These are phyloP conservation scores for Phyllosticta citribraziliensis DNA, from an alignment of 2,329 filamentous ascomycete genomes.

Conservation along the genomic window DNA sequence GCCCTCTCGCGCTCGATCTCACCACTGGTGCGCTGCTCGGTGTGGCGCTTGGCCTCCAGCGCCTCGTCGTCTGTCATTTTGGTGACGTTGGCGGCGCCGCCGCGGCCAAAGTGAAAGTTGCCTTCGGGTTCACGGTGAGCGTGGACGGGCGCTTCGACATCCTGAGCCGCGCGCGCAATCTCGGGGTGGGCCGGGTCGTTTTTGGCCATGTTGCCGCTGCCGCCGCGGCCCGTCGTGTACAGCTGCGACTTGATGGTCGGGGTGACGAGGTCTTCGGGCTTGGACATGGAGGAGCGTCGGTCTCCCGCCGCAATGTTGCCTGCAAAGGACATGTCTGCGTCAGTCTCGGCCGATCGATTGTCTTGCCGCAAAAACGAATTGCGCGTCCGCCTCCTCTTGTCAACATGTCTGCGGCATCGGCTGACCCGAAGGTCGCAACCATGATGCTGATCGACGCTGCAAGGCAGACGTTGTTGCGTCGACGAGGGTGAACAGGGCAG, in stretches of 20 bases:
- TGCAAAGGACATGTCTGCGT: conserved; percentile 11
- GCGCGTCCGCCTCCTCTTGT: background rate
- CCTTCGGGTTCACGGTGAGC: conserved; percentile 43
- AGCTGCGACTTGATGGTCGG: conserved; percentile 74
- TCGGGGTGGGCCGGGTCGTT: conserved; percentile 56
- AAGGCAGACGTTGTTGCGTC: background rate
- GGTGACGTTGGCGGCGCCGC: conserved; percentile 63
- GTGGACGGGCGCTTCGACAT: conserved; percentile 51
- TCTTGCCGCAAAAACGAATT: background rate
- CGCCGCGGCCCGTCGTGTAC: conserved; percentile 84
- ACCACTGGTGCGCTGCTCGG: conserved; percentile 26
- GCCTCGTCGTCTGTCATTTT: conserved; percentile 30
- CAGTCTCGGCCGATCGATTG: background rate
- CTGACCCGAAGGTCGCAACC: background rate
- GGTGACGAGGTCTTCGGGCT: conserved; percentile 57
- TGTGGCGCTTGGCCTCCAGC: conserved; percentile 21
- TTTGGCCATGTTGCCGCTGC: conserved; percentile 79
- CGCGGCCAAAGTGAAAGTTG: conserved; percentile 59
- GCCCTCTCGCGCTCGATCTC: conserved; percentile 27
- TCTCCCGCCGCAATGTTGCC: conserved; percentile 39
- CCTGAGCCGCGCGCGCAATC: conserved; percentile 68
- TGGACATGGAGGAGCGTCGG: conserved; percentile 17
- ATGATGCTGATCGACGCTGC: background rate
- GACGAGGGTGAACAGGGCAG: background rate
- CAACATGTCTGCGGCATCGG: background rate